A percentile compares a stretch with the other conserved stretches of the same genome.
These are phyloP conservation scores for Candida khao-thaluensis DNA, from an alignment of 805 yeast genomes.

Conservation along the genomic window DNA sequence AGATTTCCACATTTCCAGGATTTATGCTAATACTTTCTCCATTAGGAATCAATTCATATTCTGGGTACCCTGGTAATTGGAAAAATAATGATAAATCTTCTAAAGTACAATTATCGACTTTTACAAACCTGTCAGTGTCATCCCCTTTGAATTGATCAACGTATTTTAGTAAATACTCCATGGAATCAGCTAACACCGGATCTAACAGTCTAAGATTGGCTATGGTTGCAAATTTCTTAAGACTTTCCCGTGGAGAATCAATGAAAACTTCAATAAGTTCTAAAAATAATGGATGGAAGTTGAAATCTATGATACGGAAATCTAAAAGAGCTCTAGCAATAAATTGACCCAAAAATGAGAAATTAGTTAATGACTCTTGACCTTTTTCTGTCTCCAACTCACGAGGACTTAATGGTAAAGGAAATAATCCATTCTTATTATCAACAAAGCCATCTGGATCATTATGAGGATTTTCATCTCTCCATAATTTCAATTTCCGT, in stretches of 20 bases:
- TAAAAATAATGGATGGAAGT: constrained; percentile 71
- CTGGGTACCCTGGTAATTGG: constrained; percentile 74
- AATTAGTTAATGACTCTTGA: constrained; percentile 48
- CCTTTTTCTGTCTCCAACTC: constrained; percentile 32
- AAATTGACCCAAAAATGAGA: constrained; percentile 73
- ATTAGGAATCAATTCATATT: constrained; percentile 52
- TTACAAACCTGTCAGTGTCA: constrained; percentile 17
- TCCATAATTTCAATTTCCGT: constrained; percentile 66
- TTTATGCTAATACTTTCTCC: constrained; percentile 56
- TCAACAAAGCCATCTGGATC: constrained; percentile 37
- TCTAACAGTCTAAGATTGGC: constrained; percentile 54
- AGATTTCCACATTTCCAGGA: constrained; percentile 53
- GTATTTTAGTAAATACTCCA: constrained; percentile 49
- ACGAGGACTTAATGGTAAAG: constrained; percentile 52
- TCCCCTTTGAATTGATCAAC: constrained; percentile 24
- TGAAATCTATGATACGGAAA: constrained; percentile 81
- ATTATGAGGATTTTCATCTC: constrained; percentile 32
- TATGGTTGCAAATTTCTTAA: constrained; percentile 28
- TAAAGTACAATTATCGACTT: constrained; percentile 41
- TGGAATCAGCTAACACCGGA: constrained; percentile 54
- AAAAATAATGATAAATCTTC: constrained; percentile 61
- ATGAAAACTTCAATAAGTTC: constrained; percentile 46
- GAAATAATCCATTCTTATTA: constrained; percentile 63
- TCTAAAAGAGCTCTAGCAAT: constrained; percentile 85
- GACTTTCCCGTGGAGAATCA: constrained; percentile 10